Evolutionary conservation across 129 eudicot species (phyloP), one percentile per base, ranked within the genome.

Genomic region (Centaurea solstitialis): DNA sequence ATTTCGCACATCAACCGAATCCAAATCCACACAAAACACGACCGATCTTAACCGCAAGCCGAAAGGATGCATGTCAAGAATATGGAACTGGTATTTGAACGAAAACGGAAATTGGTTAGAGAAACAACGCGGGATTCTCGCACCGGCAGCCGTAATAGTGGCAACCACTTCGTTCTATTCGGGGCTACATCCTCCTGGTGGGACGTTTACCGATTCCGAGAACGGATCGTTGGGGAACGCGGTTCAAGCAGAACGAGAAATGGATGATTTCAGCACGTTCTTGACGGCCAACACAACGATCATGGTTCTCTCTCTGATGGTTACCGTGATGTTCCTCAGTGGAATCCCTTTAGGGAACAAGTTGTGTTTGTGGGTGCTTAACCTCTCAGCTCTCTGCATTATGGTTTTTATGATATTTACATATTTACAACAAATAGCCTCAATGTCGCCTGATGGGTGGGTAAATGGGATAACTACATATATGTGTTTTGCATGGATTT

Each of bases 341-440:
- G 87, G 87, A 68, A 8, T 84, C 30, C 72, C 76, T 59, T 33
- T 84, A 71, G 12, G 59, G 18, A 84, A 84, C 80, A 79, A 73
- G 73, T 57, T 84, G 35, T 67, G 75, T 67, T 57, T 74, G 68
- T 84, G 87, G 87, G 77, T 84, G 70, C 84, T 84, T n/a, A 71
- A 76, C 65, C 57, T 70, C 39, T 43, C 61, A 24, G 35, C 73
- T 3, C 68, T 83, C 72, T 41, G 79, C 78, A 45, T 79, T 9
- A 28, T 83, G 61, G 20, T 72, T 66, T 83, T 77, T 20, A 10
- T 72, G 74, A 43, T 43, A 20, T 0, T 41, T 7, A 15, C 61
- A 4, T 83, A 83, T 18, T 13, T 77, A 18, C 43, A 4, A 43
- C 50, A 66, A 69, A 83, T 72, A 11, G 78, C 79, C 0, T 1